Conservation (phyloP, 202 grass and related monocot genomes). For the Brachypodium distachyon region DNA sequence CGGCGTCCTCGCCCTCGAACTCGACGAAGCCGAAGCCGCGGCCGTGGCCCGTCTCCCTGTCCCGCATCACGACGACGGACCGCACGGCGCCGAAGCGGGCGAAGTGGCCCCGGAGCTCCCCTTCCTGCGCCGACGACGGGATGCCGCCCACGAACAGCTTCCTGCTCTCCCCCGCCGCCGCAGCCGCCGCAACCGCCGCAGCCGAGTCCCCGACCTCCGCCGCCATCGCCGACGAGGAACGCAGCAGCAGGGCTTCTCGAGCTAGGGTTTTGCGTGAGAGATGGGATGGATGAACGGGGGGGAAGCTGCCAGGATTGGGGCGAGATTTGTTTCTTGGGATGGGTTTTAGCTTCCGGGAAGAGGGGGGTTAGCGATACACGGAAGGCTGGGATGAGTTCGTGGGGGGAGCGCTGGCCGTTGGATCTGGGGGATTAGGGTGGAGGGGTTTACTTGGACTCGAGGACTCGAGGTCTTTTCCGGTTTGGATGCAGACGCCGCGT, state of each 20-base stretch:
- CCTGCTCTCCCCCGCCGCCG: slow-evolving; percentile 16
- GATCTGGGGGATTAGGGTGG: background rate
- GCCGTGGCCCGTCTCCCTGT: slow-evolving; percentile 49
- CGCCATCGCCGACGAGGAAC: slow-evolving; percentile 33
- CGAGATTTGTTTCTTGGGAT: slow-evolving; percentile 11
- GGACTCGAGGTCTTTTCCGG: background rate
- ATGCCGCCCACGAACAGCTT: slow-evolving; percentile 91
- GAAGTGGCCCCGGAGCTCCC: slow-evolving; percentile 46
- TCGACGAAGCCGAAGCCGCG: slow-evolving; percentile 90
- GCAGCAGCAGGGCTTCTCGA: background rate
- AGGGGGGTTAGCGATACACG: slow-evolving; percentile 12
- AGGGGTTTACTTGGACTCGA: background rate
- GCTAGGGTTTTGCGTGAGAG: slow-evolving; percentile 33
- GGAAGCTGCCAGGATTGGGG: no score
- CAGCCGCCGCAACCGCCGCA: background rate
- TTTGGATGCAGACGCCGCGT: slow-evolving; percentile 21
- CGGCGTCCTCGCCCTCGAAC: slow-evolving; percentile 49
- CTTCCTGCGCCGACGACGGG: slow-evolving; percentile 49
- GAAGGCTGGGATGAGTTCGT: background rate
- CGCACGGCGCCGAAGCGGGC: slow-evolving; percentile 55
- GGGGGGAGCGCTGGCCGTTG: background rate
- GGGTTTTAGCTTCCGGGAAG: background rate
- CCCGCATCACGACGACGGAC: slow-evolving; percentile 62
- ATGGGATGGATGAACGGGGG: background rate
- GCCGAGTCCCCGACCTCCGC: background rate